A percentile compares a stretch with the other conserved stretches of the same genome.
Evolutionary conservation across 1,139 yeast genomes (phyloP).

Genomic region (Petasospora fabianii): DNA sequence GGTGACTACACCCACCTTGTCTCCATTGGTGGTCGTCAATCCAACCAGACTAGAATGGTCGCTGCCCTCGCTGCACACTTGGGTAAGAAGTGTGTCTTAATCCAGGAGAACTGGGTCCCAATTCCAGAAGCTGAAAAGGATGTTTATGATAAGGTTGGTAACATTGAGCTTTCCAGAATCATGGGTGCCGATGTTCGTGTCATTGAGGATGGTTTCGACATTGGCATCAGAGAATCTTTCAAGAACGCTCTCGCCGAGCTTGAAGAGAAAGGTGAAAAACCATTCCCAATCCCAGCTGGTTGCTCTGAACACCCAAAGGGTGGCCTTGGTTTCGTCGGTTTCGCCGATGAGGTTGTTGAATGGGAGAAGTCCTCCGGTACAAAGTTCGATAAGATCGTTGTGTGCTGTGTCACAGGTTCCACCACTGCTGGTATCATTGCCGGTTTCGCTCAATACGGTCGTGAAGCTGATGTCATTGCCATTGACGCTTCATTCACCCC

Average conservation of each 20-base stretch:
- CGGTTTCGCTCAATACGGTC: conserved; percentile 17
- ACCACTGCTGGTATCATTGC: conserved; percentile 18
- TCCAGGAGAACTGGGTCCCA: conserved; percentile 20
- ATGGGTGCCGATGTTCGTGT: conserved; percentile 20
- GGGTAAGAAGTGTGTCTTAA: conserved; percentile 18
- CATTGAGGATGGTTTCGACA: conserved; percentile 17
- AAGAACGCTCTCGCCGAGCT: conserved; percentile 14
- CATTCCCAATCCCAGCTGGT: conserved; percentile 17
- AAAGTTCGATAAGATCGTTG: conserved; percentile 17
- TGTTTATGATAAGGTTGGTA: conserved; percentile 16
- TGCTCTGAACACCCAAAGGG: conserved; percentile 19
- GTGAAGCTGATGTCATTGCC: conserved; percentile 17
- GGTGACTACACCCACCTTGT: conserved; percentile 19
- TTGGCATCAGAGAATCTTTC: conserved; percentile 18
- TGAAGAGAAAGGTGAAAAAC: conserved; percentile 13
- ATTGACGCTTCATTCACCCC: conserved; percentile 18
- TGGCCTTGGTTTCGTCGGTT: conserved; percentile 17
- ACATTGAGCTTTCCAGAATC: conserved; percentile 17
- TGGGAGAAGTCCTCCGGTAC: conserved; percentile 10
- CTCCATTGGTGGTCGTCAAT: conserved; percentile 18
- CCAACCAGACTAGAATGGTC: conserved; percentile 19
- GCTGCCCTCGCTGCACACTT: conserved; percentile 18
- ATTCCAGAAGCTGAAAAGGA: conserved; percentile 20
- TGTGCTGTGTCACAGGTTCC: conserved; percentile 18
- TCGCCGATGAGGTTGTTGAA: conserved; percentile 14